Conservation (phyloP, 306 rosid species). For the Pyrus communis region DNA sequence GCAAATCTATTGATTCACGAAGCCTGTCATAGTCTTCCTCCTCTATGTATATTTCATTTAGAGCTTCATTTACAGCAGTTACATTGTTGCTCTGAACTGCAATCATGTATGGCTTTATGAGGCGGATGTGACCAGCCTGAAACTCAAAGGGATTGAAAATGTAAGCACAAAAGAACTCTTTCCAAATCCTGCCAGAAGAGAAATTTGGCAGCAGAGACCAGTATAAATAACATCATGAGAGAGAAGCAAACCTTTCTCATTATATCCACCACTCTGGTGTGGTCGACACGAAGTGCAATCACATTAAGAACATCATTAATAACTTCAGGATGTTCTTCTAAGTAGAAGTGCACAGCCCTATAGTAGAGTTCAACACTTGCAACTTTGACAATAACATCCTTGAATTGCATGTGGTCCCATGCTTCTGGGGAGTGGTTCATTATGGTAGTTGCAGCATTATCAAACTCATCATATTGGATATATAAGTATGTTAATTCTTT, state of each 20-base stretch:
- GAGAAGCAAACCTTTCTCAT: conserved; percentile 67
- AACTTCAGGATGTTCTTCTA: conserved; percentile 94
- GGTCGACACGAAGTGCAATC: conserved; percentile 95
- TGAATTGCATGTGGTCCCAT: conserved; percentile 98
- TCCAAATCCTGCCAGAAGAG: neutral
- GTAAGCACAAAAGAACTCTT: neutral
- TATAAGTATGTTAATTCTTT: conserved; percentile 83
- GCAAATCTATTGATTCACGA: conserved; percentile 89
- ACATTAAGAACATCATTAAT: conserved; percentile 92
- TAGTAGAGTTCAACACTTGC: conserved; percentile 91
- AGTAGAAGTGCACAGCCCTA: conserved; percentile 91
- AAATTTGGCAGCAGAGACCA: neutral
- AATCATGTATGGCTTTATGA: conserved; percentile 98
- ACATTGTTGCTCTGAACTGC: conserved; percentile 99
- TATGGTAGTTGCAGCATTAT: conserved; percentile 93
- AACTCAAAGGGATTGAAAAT: conserved; percentile 8
- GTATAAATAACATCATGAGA: neutral
- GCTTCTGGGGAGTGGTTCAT: conserved; percentile 99
- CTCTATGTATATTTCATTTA: conserved; percentile 87
- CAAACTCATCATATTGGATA: conserved; percentile 91
- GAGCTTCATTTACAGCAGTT: conserved; percentile 93
- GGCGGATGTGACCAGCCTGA: conserved; percentile 88
- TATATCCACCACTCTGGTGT: conserved; percentile 94
- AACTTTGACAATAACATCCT: conserved; percentile 84
- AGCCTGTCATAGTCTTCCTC: conserved; percentile 97